These are phyloP conservation scores for Puya raimondii DNA, from an alignment of 176 grass and related monocot species.

Conservation along the genomic window DNA sequence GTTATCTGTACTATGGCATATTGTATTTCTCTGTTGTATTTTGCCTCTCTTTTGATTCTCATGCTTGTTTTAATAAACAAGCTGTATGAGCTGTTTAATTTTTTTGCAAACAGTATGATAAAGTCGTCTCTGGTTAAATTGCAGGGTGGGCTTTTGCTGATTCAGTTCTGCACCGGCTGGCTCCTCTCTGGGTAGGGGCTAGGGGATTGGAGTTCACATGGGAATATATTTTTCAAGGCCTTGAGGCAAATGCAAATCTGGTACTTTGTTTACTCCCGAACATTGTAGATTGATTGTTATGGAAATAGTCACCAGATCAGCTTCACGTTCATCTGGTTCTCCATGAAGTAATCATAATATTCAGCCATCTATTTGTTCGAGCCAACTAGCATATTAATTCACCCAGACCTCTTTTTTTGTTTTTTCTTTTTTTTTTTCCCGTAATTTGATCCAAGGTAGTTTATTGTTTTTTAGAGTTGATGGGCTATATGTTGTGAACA, in stretches of 20 bases:
- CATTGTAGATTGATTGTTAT: not conserved
- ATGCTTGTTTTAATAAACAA: too few species aligned
- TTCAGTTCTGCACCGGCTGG: slow-evolving; percentile 79
- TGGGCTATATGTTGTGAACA: too few species aligned
- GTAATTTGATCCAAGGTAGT: too few species aligned
- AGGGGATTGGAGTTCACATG: slow-evolving; percentile 96
- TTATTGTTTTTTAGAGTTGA: too few species aligned
- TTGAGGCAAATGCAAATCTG: slow-evolving; percentile 97
- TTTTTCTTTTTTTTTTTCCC: too few species aligned
- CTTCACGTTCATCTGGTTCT: not conserved
- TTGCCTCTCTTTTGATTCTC: too few species aligned
- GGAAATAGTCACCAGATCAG: not conserved
- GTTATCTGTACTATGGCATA: too few species aligned
- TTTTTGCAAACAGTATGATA: too few species aligned
- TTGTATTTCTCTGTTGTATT: too few species aligned
- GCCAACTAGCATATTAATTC: not conserved
- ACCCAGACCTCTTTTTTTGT: not conserved
- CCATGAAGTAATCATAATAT: not conserved
- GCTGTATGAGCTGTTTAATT: not conserved
- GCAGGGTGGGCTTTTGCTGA: slow-evolving; percentile 99
- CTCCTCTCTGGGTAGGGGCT: slow-evolving; percentile 96
- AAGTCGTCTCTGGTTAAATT: slow-evolving; percentile 1
- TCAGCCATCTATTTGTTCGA: not conserved
- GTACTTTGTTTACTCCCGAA: slow-evolving; percentile 25
- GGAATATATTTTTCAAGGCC: slow-evolving; percentile 95